Percentiles rank a stretch among this genome's conserved stretches.
phyloP scores from a whole-genome alignment of 1,284 basidiomycete genomes.

The Ceratobasidium sp. region DNA sequence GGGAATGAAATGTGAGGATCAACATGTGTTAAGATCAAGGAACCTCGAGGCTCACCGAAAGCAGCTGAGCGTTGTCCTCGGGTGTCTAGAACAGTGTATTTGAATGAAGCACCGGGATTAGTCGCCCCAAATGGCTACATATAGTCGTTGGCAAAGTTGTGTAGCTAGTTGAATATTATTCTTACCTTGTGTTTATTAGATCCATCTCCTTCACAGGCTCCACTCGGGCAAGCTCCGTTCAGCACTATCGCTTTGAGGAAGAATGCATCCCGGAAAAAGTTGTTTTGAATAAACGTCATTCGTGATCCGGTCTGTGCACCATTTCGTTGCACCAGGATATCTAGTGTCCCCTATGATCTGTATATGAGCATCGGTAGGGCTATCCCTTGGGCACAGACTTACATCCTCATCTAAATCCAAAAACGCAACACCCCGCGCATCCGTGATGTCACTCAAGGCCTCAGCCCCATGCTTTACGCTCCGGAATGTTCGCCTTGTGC shows the following conservation, averaged over 20 bases:
- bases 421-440: conserved; percentile 82
- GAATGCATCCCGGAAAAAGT: conserved; percentile 98
- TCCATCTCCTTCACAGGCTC: conserved; percentile 67
- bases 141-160: not conserved
- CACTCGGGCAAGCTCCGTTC: conserved; percentile 89
- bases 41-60: conserved; percentile 62
- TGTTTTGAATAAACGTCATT: conserved; percentile 91
- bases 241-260: conserved; percentile 96
- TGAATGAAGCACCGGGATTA: conserved; percentile 94
- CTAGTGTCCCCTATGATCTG: conserved; percentile 78
- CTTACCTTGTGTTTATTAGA: conserved; percentile 74
- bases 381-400: conserved; percentile 47
- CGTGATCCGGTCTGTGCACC: conserved; percentile 59
- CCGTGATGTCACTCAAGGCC: conserved; percentile 69
- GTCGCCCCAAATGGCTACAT: conserved; percentile 88
- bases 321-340: conserved; percentile 87
- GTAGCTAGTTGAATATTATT: no score
- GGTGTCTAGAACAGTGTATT: conserved; percentile 96
- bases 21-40: conserved; percentile 19
- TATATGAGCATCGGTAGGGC: not conserved
- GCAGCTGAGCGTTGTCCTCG: conserved; percentile 89
- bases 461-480: conserved; percentile 67
- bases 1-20: conserved; percentile 3
- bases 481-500: conserved; percentile 66
- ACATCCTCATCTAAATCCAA: conserved; percentile 97